Evolutionary conservation across 306 rosid species (phyloP), one percentile per base, ranked within the genome.

Genomic region (Fagus sylvatica): DNA sequence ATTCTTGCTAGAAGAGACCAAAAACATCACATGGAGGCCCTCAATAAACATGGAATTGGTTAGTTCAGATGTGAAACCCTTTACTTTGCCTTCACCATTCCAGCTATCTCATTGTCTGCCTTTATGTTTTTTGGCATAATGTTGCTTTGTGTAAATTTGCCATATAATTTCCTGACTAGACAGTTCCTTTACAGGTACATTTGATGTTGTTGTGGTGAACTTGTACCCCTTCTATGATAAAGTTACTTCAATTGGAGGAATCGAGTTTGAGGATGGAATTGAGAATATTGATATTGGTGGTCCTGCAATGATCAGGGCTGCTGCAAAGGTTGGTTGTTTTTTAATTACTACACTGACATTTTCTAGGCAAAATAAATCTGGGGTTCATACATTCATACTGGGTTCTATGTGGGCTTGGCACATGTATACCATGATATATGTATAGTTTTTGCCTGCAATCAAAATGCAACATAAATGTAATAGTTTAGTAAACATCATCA

Each of bases 261-360:
- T 95, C 69, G 90, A 82, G 68, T 95, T 95, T 85, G 97, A 95
- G 69, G 93, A 95, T 78, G 99, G 98, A 77, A 86, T 95, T 51
- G 99, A 95, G 84, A 95, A 95, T 84, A 93, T 95, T 82, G 98
- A 95, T 84, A 95, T 92, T 77, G 99, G 99, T 79, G 98, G 99
- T 79, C 96, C 98, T 9, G 89, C 97, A 51, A 91, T 95, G 99
- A 93, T 95, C 55, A 88, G 98, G 84, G 99, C 97, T n/a, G 99
- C 97, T 80, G 98, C 97, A 48, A 95, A 95, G 98, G 98, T 95
- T 78, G 78, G 51, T 46, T 78, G 78, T 78, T 30, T 53, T 75
- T 76, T 53, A 66, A 62, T 77, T 53, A 36, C 34, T 51, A 22
- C 39, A 62, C 37, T 48, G 43, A 19, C 32, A 53, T 33, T 65